Evolutionary conservation across 2,329 filamentous ascomycete species (phyloP).

Genomic region (Penicillium decumbens): DNA sequence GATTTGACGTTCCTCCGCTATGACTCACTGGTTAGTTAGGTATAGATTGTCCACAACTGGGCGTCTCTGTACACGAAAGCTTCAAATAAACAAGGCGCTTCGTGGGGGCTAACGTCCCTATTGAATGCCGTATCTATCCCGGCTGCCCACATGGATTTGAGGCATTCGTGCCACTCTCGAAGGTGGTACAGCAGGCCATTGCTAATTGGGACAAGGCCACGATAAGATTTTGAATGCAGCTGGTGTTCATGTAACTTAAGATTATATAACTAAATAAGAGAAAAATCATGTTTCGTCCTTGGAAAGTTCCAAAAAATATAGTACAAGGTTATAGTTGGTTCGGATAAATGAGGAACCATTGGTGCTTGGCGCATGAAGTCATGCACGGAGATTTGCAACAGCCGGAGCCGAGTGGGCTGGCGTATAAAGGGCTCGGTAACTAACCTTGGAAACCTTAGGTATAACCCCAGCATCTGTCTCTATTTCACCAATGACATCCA

Average conservation of each 20-base stretch:
- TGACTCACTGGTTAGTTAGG: slow-evolving; percentile 21
- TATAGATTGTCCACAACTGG: slow-evolving; percentile 42
- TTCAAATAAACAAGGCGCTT: slow-evolving; percentile 40
- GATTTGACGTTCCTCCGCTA: slow-evolving; percentile 32
- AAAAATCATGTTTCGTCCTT: too few species aligned
- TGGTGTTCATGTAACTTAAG: neutral
- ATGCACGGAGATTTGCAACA: neutral
- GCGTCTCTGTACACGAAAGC: slow-evolving; percentile 41
- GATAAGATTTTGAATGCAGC: slow-evolving; percentile 7
- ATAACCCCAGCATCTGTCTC: neutral
- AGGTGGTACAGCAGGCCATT: slow-evolving; percentile 9
- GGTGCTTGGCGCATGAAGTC: neutral
- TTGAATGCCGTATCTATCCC: slow-evolving; percentile 45
- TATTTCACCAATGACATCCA: slow-evolving; percentile 4
- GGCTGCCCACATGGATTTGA: slow-evolving; percentile 44
- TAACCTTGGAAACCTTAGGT: neutral
- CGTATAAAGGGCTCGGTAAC: neutral
- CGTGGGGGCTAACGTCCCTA: slow-evolving; percentile 36
- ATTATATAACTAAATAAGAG: neutral
- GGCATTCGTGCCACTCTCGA: slow-evolving; percentile 9
- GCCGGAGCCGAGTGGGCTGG: neutral
- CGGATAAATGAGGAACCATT: too few species aligned
- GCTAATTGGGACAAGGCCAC: slow-evolving; percentile 15
- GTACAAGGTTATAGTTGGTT: too few species aligned
- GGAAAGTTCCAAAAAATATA: too few species aligned